Evolutionary conservation across 192 early-diverging fungal species (phyloP).

Genomic region (Funneliformis geosporum): DNA sequence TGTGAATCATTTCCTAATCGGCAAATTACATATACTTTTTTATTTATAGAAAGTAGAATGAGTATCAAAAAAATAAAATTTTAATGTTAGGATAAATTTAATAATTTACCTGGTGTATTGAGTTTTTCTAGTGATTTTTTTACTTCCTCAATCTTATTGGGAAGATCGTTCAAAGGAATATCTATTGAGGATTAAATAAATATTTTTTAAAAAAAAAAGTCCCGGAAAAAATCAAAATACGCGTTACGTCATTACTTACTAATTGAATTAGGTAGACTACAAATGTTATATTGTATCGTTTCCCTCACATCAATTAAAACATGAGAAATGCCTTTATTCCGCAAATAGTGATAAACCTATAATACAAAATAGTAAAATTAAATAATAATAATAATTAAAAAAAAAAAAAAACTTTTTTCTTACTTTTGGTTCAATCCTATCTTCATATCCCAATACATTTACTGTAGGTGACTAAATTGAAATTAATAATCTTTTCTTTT

Average conservation of each 20-base stretch:
- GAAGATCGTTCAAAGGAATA: conserved; percentile 59
- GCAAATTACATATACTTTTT: conserved; percentile 87
- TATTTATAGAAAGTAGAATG: conserved; percentile 6
- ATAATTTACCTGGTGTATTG: conserved; percentile 20
- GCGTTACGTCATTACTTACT: conserved; percentile 41
- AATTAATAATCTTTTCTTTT: not conserved
- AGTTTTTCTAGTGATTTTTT: conserved; percentile 26
- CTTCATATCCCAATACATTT: conserved; percentile 36
- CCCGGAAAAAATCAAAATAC: not conserved
- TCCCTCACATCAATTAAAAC: conserved; percentile 90
- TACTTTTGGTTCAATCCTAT: conserved; percentile 10
- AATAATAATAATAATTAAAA: conserved; percentile 44
- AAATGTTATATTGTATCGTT: conserved; percentile 82
- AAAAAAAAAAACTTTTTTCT: conserved; percentile 36
- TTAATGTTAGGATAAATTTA: not conserved
- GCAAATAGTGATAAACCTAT: conserved; percentile 55
- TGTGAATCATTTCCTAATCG: conserved; percentile 90
- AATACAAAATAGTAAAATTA: conserved; percentile 37
- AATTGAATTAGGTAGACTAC: conserved; percentile 66
- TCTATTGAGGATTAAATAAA: conserved; percentile 37
- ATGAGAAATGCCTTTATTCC: conserved; percentile 48
- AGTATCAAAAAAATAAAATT: not conserved
- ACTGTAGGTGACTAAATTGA: conserved; percentile 2
- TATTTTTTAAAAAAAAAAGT: not conserved
- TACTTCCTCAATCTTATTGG: conserved; percentile 45